phyloP scores from a whole-genome alignment of 2,329 filamentous ascomycete species.

The Aureobasidium sp. region DNA sequence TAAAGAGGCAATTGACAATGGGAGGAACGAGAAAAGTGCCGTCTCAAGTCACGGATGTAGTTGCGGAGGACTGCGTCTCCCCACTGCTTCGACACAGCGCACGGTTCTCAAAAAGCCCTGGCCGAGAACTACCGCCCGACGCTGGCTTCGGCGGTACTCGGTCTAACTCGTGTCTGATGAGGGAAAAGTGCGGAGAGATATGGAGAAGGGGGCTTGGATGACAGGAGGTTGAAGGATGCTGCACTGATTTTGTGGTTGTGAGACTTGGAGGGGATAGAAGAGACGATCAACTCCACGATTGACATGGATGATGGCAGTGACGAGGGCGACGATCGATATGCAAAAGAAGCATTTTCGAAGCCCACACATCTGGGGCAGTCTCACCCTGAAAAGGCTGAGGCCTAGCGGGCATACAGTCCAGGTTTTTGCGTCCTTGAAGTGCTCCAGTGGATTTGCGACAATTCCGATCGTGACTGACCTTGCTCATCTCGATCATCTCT shows the following conservation, averaged over 20 bases:
- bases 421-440: neutral
- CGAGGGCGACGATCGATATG: neutral
- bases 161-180: neutral
- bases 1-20: neutral
- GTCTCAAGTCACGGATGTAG: neutral
- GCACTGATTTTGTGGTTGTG: neutral
- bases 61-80: slow-evolving; percentile 7
- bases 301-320: neutral
- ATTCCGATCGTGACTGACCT: neutral
- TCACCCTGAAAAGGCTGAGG: neutral
- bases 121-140: neutral
- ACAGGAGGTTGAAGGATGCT: neutral
- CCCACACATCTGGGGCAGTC: neutral
- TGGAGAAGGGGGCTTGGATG: slow-evolving; percentile 8
- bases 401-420: neutral
- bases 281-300: neutral
- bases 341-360: slow-evolving; percentile 9
- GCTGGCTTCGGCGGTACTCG: slow-evolving; percentile 3
- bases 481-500: neutral
- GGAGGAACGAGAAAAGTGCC: neutral
- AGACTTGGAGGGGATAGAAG: neutral
- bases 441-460: no score
- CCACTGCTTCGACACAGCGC: neutral
- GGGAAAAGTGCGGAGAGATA: slow-evolving; percentile 2
- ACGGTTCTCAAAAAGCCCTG: slow-evolving; percentile 4